A percentile compares a stretch with the other conserved stretches of the same genome.
These are phyloP conservation scores for Didymella exigua DNA, from an alignment of 2,329 filamentous ascomycete genomes.

Conservation along the genomic window DNA sequence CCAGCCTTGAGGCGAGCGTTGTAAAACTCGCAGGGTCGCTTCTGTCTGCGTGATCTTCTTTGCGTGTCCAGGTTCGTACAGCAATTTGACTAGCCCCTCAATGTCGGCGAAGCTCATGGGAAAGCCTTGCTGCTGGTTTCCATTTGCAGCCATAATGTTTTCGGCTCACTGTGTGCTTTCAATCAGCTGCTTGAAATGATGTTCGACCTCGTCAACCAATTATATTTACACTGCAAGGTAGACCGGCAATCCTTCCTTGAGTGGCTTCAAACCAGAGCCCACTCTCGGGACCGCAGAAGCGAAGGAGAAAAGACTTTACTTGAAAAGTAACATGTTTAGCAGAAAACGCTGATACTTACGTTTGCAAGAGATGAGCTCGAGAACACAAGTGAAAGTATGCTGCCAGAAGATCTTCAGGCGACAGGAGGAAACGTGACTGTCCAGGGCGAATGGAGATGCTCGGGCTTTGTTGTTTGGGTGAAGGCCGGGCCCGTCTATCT, in stretches of 20 bases:
- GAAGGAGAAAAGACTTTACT: neutral
- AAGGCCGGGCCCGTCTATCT: conserved; percentile 15
- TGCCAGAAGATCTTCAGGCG: neutral
- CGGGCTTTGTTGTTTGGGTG: conserved; percentile 5
- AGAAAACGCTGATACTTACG: neutral
- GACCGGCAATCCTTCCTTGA: neutral
- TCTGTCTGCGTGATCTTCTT: conserved; percentile 64
- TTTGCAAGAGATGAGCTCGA: neutral
- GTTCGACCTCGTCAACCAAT: neutral
- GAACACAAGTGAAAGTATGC: neutral
- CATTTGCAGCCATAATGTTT: conserved; percentile 11
- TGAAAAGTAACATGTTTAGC: neutral
- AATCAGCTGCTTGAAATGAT: neutral
- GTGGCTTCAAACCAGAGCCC: neutral
- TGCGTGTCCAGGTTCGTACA: conserved; percentile 56
- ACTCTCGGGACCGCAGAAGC: neutral
- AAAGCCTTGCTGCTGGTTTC: conserved; percentile 22
- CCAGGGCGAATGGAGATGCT: conserved; percentile 1
- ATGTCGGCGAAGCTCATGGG: conserved; percentile 44
- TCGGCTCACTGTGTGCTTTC: neutral
- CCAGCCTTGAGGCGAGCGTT: conserved; percentile 84
- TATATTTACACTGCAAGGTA: neutral
- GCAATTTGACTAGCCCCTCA: conserved; percentile 55
- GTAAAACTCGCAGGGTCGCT: conserved; percentile 76
- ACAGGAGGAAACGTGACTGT: neutral